These are phyloP conservation scores for Amanita polypyramis DNA, from an alignment of 768 basidiomycete genomes.

Conservation along the genomic window DNA sequence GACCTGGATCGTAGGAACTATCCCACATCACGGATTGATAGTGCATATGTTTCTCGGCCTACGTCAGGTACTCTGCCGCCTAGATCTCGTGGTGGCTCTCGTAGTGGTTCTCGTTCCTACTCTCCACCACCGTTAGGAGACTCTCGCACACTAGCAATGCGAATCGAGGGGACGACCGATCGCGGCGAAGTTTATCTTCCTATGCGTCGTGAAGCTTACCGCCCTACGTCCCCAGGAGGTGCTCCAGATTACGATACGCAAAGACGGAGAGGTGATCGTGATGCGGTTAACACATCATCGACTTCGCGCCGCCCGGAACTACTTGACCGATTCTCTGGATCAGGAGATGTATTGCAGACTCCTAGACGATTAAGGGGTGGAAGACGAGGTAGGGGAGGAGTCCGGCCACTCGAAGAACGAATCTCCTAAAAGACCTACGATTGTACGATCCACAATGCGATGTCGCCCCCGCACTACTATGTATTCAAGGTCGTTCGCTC, in stretches of 20 bases:
- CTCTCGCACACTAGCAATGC: background rate
- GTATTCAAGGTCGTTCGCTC: background rate
- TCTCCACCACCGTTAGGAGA: background rate
- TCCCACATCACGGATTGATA: background rate
- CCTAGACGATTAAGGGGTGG: background rate
- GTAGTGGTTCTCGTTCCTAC: background rate
- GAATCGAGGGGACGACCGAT: background rate
- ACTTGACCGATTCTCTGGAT: background rate
- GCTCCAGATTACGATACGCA: background rate
- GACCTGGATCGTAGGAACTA: background rate
- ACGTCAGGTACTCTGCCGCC: background rate
- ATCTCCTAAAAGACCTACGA: too few species aligned
- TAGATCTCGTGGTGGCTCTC: too few species aligned
- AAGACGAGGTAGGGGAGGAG: slow-evolving; percentile 6
- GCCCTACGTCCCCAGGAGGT: background rate
- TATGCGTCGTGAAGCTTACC: background rate
- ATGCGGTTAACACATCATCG: background rate
- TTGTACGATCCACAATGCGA: too few species aligned
- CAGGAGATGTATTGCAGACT: background rate
- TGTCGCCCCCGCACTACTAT: too few species aligned
- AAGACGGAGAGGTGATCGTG: background rate
- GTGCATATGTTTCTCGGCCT: background rate
- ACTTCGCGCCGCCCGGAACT: background rate
- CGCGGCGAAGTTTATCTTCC: background rate
- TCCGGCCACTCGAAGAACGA: slow-evolving; percentile 16